Percentiles rank a stretch among this genome's conserved stretches.
These are phyloP conservation scores for Lactarius psammicola DNA, from an alignment of 768 basidiomycete species.

Conservation along the genomic window DNA sequence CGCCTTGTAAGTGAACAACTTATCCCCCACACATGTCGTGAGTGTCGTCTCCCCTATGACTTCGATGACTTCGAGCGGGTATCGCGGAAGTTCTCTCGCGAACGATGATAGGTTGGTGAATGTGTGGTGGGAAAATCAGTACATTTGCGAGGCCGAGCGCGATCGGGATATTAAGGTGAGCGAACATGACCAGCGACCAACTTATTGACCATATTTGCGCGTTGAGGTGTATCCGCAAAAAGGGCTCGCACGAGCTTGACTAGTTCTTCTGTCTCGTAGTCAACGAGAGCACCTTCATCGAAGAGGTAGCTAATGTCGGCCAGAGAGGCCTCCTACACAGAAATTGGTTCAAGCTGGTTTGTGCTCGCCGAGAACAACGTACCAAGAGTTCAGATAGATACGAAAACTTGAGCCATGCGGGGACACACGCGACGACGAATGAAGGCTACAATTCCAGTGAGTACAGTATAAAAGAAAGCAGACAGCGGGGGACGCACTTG, in stretches of 20 bases:
- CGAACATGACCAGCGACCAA: slow-evolving; percentile 59
- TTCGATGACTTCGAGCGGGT: too few relatives aligned
- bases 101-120: neutral
- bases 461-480: slow-evolving; percentile 8
- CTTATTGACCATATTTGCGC: slow-evolving; percentile 79
- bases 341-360: slow-evolving; percentile 11
- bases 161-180: slow-evolving; percentile 11
- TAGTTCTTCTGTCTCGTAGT: slow-evolving; percentile 84
- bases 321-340: slow-evolving; percentile 78
- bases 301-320: slow-evolving; percentile 91
- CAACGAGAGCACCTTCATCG: slow-evolving; percentile 85
- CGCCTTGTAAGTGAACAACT: neutral
- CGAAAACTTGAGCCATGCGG: slow-evolving; percentile 92
- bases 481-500: slow-evolving; percentile 43
- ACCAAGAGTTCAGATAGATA: slow-evolving; percentile 92
- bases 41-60: neutral
- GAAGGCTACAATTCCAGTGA: slow-evolving; percentile 49
- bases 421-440: slow-evolving; percentile 81
- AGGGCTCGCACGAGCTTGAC: slow-evolving; percentile 78
- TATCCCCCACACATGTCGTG: neutral
- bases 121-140: neutral
- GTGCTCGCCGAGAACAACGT: slow-evolving; percentile 35
- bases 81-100: too few relatives aligned
- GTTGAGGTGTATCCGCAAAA: slow-evolving; percentile 82
- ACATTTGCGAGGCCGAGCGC: neutral